Conservation (phyloP, 768 basidiomycete genomes). For the Hydnomerulius pinastri region DNA sequence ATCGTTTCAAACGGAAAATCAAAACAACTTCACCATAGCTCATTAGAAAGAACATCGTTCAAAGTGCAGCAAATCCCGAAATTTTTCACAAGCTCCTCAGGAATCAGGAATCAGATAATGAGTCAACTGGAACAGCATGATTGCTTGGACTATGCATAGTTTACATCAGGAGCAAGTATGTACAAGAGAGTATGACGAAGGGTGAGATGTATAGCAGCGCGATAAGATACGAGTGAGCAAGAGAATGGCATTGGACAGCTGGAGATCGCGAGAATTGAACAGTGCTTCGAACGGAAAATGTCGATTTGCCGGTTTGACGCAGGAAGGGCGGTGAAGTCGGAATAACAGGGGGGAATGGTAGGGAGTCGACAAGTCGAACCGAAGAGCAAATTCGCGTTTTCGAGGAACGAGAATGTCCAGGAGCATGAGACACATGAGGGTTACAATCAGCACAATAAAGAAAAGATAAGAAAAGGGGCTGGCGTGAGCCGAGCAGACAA, state of each 20-base stretch:
- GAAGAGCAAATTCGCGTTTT: conserved; percentile 27
- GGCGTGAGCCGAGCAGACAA: conserved; percentile 10
- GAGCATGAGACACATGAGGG: conserved; percentile 27
- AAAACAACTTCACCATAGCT: no score
- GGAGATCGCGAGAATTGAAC: conserved; percentile 18
- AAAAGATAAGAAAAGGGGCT: conserved; percentile 26
- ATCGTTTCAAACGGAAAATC: no score
- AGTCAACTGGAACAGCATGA: conserved; percentile 10
- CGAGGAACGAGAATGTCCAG: conserved; percentile 18
- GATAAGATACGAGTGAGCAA: conserved; percentile 17
- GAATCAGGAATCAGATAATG: neutral
- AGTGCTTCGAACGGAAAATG: conserved; percentile 25
- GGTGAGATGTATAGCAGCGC: conserved; percentile 23
- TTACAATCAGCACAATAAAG: conserved; percentile 33
- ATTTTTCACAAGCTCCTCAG: no score
- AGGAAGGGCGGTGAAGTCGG: conserved; percentile 16
- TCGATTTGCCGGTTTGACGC: conserved; percentile 15
- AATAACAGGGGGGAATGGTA: conserved; percentile 3
- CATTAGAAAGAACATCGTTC: no score
- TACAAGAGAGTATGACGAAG: conserved; percentile 30
- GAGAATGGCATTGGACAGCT: conserved; percentile 14
- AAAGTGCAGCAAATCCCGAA: no score
- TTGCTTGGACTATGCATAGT: conserved; percentile 12
- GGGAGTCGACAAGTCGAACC: conserved; percentile 22
- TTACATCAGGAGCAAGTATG: conserved; percentile 33